Percentiles rank a stretch among this genome's conserved stretches.
These are phyloP conservation scores for Chlorella sorokiniana DNA, from an alignment of 139 green algal genomes.

Conservation along the genomic window DNA sequence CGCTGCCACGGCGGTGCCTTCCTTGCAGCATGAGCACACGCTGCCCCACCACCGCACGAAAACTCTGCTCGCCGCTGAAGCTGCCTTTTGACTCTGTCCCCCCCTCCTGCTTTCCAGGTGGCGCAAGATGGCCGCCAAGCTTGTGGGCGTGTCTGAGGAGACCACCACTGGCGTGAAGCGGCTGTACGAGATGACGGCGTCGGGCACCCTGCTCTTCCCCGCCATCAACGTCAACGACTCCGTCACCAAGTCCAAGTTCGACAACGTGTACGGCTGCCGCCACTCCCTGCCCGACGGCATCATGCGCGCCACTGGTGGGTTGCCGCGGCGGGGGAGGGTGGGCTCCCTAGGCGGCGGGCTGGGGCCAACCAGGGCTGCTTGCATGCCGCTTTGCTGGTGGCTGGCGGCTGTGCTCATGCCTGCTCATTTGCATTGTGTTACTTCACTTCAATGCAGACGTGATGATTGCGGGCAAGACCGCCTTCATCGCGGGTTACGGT, in stretches of 20 bases:
- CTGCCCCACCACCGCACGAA: too few relatives aligned
- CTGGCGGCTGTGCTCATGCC: too few relatives aligned
- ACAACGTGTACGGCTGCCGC: constrained; percentile 99
- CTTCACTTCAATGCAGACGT: constrained; percentile 25
- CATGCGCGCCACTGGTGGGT: constrained; percentile 93
- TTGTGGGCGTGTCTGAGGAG: constrained; percentile 98
- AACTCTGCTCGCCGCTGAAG: background rate
- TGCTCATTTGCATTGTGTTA: too few relatives aligned
- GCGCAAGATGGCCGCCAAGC: constrained; percentile 82
- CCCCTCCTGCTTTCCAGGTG: constrained; percentile 48
- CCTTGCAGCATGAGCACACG: too few relatives aligned
- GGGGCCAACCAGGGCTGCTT: background rate
- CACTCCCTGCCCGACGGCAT: constrained; percentile 99
- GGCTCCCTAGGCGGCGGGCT: background rate
- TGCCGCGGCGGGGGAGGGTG: background rate
- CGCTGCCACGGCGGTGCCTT: background rate
- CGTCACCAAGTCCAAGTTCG: constrained; percentile 99
- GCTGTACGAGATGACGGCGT: constrained; percentile 96
- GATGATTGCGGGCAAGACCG: constrained; percentile 50
- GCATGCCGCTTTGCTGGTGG: too few relatives aligned
- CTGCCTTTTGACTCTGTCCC: background rate
- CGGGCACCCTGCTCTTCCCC: constrained; percentile 93
- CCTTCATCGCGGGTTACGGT: constrained; percentile 93
- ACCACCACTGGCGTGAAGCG: constrained; percentile 99
- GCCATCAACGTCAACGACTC: constrained; percentile 99